Conservation (phyloP, 2,329 filamentous ascomycete genomes). For the Penicillium sp. region DNA sequence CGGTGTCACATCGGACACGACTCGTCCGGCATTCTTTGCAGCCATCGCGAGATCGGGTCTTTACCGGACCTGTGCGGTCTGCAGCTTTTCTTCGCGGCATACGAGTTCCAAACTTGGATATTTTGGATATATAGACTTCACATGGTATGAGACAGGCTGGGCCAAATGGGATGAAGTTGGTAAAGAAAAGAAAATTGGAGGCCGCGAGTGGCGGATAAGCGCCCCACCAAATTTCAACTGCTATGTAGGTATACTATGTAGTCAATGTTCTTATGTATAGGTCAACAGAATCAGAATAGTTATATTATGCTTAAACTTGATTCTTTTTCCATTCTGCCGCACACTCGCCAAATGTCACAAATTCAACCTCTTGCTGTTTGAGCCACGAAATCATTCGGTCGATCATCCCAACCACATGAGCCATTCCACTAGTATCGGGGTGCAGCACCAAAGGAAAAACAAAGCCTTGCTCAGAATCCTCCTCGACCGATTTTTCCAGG, state of each 20-base stretch:
- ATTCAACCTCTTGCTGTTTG: slow-evolving; percentile 38
- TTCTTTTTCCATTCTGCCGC: slow-evolving; percentile 29
- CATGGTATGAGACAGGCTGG: slow-evolving; percentile 20
- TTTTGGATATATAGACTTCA: slow-evolving; percentile 15
- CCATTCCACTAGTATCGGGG: slow-evolving; percentile 60
- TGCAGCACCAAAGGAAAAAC: slow-evolving; percentile 56
- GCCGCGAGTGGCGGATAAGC: slow-evolving; percentile 4
- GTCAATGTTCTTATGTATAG: no score
- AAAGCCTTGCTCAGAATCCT: slow-evolving; percentile 21
- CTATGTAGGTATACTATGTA: no score
- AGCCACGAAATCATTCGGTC: slow-evolving; percentile 53
- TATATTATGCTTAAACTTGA: background rate
- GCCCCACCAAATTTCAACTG: background rate
- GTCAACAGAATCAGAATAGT: background rate
- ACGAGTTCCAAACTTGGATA: slow-evolving; percentile 6
- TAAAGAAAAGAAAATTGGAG: slow-evolving; percentile 7
- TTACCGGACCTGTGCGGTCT: slow-evolving; percentile 36
- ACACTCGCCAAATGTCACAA: slow-evolving; percentile 33
- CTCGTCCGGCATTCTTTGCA: slow-evolving; percentile 42
- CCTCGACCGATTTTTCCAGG: slow-evolving; percentile 38
- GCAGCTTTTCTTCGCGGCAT: slow-evolving; percentile 39
- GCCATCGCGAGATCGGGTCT: slow-evolving; percentile 41
- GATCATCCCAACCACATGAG: slow-evolving; percentile 59
- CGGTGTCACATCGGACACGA: slow-evolving; percentile 42
- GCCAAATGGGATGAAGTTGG: background rate